Conservation (phyloP, 2,329 filamentous ascomycete genomes). For the Colletotrichum brevisporum region DNA sequence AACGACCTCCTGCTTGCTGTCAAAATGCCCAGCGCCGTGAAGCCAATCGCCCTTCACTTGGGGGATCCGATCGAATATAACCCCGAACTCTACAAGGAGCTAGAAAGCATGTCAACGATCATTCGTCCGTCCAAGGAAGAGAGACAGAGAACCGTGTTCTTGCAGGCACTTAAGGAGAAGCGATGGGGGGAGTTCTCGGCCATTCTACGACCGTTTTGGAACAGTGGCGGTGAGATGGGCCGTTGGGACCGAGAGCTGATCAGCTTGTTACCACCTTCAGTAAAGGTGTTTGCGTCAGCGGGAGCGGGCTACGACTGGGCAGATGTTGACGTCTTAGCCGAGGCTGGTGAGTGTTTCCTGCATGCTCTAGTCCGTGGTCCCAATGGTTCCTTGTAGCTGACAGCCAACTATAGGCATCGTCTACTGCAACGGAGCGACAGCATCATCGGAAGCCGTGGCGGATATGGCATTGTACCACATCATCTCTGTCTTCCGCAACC, state of each 20-base stretch:
- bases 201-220: slow-evolving; percentile 73
- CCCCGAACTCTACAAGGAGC: slow-evolving; percentile 47
- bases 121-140: slow-evolving; percentile 54
- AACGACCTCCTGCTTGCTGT: too few relatives aligned
- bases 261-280: slow-evolving; percentile 63
- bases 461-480: slow-evolving; percentile 73
- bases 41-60: slow-evolving; percentile 50
- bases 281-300: slow-evolving; percentile 71
- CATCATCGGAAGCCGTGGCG: slow-evolving; percentile 73
- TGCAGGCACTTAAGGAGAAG: slow-evolving; percentile 52
- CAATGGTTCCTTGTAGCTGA: neutral
- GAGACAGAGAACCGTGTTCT: slow-evolving; percentile 53
- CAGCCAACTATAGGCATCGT: slow-evolving; percentile 54
- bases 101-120: slow-evolving; percentile 49
- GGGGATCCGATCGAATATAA: slow-evolving; percentile 51
- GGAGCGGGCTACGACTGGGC: slow-evolving; percentile 76
- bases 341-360: slow-evolving; percentile 4
- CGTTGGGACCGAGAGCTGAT: slow-evolving; percentile 73
- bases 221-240: slow-evolving; percentile 76
- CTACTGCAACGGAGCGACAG: slow-evolving; percentile 75
- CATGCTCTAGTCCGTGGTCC: neutral
- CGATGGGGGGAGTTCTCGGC: slow-evolving; percentile 60
- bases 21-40: slow-evolving; percentile 19
- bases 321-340: slow-evolving; percentile 58
- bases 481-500: slow-evolving; percentile 69